Evolutionary conservation across 768 basidiomycete genomes (phyloP).

Genomic region (Heimioporus sp.): DNA sequence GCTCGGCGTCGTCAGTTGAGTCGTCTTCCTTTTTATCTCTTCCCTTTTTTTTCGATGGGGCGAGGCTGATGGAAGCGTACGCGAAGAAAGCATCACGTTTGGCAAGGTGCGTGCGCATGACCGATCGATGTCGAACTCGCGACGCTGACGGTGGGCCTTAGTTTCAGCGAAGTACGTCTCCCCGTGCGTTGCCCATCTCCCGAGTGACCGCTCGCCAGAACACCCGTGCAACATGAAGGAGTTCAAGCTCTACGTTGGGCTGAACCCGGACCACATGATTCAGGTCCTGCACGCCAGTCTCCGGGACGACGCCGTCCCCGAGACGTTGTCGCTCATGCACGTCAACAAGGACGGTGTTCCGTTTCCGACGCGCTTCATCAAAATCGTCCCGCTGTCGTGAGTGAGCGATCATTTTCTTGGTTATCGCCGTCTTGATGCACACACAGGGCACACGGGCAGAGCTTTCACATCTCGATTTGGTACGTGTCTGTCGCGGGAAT

Average conservation of each 20-base stretch:
- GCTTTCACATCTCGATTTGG: slow-evolving; percentile 83
- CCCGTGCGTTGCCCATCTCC: neutral
- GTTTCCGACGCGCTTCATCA: slow-evolving; percentile 68
- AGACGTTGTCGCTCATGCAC: slow-evolving; percentile 61
- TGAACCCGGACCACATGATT: slow-evolving; percentile 61
- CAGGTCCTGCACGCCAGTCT: slow-evolving; percentile 63
- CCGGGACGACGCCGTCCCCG: slow-evolving; percentile 62
- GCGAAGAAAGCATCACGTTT: slow-evolving; percentile 70
- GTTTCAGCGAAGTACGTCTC: slow-evolving; percentile 28
- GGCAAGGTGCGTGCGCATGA: slow-evolving; percentile 59
- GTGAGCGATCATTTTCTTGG: slow-evolving; percentile 20
- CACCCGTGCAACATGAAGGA: slow-evolving; percentile 76
- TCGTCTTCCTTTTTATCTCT: slow-evolving; percentile 10
- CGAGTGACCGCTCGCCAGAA: slow-evolving; percentile 38
- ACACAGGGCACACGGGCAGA: slow-evolving; percentile 63
- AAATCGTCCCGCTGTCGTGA: slow-evolving; percentile 74
- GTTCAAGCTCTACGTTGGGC: slow-evolving; percentile 69
- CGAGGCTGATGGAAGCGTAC: neutral
- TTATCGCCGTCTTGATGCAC: neutral
- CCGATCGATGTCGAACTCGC: neutral
- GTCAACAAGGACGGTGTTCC: slow-evolving; percentile 52
- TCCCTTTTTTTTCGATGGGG: neutral
- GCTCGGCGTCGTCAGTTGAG: slow-evolving; percentile 64
- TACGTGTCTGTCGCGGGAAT: slow-evolving; percentile 63
- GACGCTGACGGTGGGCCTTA: neutral